Conservation (phyloP, 2,329 filamentous ascomycete genomes). For the Sporothrix globosa region DNA sequence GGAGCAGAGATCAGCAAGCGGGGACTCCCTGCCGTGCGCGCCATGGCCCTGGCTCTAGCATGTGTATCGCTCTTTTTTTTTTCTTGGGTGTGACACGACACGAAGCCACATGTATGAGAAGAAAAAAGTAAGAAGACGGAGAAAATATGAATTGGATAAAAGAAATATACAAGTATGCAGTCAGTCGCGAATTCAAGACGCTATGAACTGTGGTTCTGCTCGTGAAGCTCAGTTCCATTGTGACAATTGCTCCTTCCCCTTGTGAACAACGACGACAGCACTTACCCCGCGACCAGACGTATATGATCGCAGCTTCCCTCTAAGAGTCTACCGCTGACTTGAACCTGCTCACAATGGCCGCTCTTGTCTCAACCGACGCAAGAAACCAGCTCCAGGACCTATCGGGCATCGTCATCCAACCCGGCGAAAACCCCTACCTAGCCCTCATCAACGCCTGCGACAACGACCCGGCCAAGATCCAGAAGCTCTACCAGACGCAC, state of each 20-base stretch:
- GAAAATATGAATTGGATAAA: constrained; percentile 4
- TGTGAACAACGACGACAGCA: not conserved
- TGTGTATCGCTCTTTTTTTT: not conserved
- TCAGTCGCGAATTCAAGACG: not conserved
- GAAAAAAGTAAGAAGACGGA: not conserved
- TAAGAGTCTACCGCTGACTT: too few species aligned
- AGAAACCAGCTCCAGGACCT: constrained; percentile 59
- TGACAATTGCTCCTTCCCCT: constrained; percentile 2
- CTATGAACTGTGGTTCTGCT: constrained; percentile 15
- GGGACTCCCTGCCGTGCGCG: constrained; percentile 6
- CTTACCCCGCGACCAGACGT: not conserved
- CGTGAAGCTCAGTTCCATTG: not conserved
- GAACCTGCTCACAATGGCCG: constrained; percentile 20
- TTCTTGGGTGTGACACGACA: not conserved
- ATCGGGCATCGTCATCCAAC: constrained; percentile 54
- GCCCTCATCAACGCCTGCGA: constrained; percentile 70
- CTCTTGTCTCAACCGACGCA: constrained; percentile 47
- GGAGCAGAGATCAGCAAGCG: constrained; percentile 22
- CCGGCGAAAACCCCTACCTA: constrained; percentile 74
- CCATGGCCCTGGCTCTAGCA: constrained; percentile 4
- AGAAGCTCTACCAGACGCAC: constrained; percentile 72
- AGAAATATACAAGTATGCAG: not conserved
- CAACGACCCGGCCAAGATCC: constrained; percentile 68
- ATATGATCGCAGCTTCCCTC: not conserved
- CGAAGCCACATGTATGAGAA: not conserved